Percentiles rank a stretch among this genome's conserved stretches.
Conservation (phyloP, 768 basidiomycete species). For the Naganishia vaughanmartiniae region DNA sequence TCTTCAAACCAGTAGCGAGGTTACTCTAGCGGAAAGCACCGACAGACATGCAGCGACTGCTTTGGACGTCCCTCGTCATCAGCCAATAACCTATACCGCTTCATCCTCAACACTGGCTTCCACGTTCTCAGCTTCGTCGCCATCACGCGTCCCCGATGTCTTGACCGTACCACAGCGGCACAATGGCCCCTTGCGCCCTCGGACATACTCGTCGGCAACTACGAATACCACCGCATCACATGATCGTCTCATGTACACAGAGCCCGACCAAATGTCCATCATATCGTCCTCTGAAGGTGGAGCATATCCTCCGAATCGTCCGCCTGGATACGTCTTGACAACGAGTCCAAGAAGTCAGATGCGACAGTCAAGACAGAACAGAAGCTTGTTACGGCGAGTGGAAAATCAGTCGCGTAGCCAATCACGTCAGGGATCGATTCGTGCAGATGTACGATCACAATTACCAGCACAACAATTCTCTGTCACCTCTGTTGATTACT, state of each 20-base stretch:
- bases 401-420: background rate
- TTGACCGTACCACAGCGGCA: background rate
- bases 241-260: constrained; percentile 3
- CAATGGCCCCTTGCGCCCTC: background rate
- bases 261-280: constrained; percentile 21
- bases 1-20: constrained; percentile 9
- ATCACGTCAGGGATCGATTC: constrained; percentile 3
- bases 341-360: constrained; percentile 13
- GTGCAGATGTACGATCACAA: background rate
- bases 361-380: constrained; percentile 1
- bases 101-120: constrained; percentile 14
- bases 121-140: background rate
- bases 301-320: background rate
- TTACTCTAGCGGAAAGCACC: constrained; percentile 11
- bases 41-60: constrained; percentile 24
- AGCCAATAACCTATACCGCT: background rate
- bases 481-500: background rate
- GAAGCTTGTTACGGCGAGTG: too few relatives aligned
- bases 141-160: background rate
- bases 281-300: constrained; percentile 12
- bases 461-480: background rate
- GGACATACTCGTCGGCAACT: background rate
- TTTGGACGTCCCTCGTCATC: constrained; percentile 25
- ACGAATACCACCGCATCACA: background rate
- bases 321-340: background rate